Percentiles rank a stretch among this genome's conserved stretches.
These are phyloP conservation scores for Carex kokanica DNA, from an alignment of 176 grass and related monocot genomes.

Conservation along the genomic window DNA sequence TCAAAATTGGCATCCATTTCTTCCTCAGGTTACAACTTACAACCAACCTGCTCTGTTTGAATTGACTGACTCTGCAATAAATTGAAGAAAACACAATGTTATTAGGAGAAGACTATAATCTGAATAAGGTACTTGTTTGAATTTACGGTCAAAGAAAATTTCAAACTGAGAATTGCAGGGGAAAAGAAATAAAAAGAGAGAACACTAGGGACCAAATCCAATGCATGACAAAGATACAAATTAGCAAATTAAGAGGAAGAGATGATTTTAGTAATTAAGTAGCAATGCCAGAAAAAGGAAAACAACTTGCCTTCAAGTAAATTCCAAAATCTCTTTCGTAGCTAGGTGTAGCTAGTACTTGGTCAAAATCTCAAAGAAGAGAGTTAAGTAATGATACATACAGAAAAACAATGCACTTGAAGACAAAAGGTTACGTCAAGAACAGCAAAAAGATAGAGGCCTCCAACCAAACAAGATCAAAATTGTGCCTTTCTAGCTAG, in stretches of 20 bases:
- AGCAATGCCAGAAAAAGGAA: neutral
- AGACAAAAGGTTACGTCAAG: conserved; percentile 21
- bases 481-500: neutral
- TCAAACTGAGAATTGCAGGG: neutral
- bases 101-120: neutral
- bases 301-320: conserved; percentile 20
- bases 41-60: conserved; percentile 14
- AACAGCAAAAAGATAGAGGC: conserved; percentile 19
- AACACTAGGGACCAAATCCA: neutral
- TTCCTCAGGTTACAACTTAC: neutral
- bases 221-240: neutral
- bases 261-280: neutral
- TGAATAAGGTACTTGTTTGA: neutral
- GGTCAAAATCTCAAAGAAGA: conserved; percentile 22
- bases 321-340: neutral
- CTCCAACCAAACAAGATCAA: conserved; percentile 25
- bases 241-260: neutral
- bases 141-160: neutral
- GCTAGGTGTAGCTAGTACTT: neutral
- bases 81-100: neutral
- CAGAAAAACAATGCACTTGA: neutral
- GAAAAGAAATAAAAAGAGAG: neutral
- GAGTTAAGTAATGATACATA: neutral
- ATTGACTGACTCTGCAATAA: conserved; percentile 14
- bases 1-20: conserved; percentile 49